These are phyloP conservation scores for Didymellaceae sp. DNA, from an alignment of 2,329 filamentous ascomycete genomes.

Conservation along the genomic window DNA sequence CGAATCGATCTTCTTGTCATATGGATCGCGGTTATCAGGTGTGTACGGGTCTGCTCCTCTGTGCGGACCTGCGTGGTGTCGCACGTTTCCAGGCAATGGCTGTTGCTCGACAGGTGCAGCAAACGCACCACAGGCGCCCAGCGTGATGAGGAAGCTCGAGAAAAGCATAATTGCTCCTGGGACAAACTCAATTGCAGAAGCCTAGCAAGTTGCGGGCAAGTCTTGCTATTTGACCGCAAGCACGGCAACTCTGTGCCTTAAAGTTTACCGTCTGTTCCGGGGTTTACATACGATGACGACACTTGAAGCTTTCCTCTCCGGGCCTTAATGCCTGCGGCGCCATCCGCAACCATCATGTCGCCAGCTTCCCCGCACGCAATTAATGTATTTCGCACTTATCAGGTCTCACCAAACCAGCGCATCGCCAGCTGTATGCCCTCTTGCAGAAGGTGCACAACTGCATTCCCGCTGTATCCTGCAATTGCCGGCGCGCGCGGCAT, in stretches of 20 bases:
- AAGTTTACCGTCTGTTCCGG: slow-evolving; percentile 8
- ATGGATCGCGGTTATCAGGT: slow-evolving; percentile 65
- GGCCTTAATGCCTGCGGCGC: slow-evolving; percentile 6
- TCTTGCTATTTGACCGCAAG: slow-evolving; percentile 3
- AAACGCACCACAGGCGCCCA: slow-evolving; percentile 34
- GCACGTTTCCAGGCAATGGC: slow-evolving; percentile 40
- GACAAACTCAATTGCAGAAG: slow-evolving; percentile 23
- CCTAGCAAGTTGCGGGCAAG: not conserved
- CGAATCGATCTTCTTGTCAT: slow-evolving; percentile 68
- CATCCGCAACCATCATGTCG: slow-evolving; percentile 6
- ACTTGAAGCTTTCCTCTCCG: slow-evolving; percentile 38
- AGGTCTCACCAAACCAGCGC: slow-evolving; percentile 7
- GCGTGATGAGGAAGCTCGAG: slow-evolving; percentile 37
- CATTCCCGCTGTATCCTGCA: slow-evolving; percentile 30
- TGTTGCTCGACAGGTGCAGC: slow-evolving; percentile 47
- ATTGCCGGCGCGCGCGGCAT: slow-evolving; percentile 29
- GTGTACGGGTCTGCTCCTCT: slow-evolving; percentile 60
- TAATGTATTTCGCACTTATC: slow-evolving; percentile 21
- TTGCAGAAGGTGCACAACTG: slow-evolving; percentile 5
- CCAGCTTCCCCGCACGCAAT: slow-evolving; percentile 22
- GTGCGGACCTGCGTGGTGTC: slow-evolving; percentile 35
- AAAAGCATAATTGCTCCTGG: slow-evolving; percentile 37
- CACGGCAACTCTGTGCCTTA: slow-evolving; percentile 3
- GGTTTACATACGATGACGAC: slow-evolving; percentile 48
- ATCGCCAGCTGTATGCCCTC: not conserved